phyloP scores from a whole-genome alignment of 2,329 filamentous ascomycete genomes.

The Talaromyces sp. region DNA sequence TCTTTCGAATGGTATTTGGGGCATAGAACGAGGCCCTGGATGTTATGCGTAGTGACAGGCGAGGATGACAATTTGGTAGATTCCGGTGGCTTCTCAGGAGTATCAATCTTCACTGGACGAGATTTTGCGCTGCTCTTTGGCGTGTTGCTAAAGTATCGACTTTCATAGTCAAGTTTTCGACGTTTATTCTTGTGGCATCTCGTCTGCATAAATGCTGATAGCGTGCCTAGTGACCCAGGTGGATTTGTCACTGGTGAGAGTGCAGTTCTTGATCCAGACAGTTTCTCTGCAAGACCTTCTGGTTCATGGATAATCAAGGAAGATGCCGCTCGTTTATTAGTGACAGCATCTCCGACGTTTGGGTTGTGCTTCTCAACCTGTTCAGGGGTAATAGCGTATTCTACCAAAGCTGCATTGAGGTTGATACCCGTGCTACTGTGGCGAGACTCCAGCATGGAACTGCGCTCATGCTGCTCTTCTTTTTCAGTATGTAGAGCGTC shows the following conservation, averaged over 20 bases:
- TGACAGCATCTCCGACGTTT: background rate
- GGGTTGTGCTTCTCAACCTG: background rate
- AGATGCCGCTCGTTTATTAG: background rate
- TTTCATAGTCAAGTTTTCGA: slow-evolving; percentile 27
- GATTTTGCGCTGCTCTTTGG: background rate
- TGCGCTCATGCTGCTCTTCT: background rate
- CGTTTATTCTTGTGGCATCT: slow-evolving; percentile 38
- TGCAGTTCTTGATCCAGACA: background rate
- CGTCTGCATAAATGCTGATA: slow-evolving; percentile 54
- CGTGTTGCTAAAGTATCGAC: slow-evolving; percentile 27
- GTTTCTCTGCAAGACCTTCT: background rate
- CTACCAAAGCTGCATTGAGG: background rate
- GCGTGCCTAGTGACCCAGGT: slow-evolving; percentile 39
- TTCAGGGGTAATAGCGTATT: background rate
- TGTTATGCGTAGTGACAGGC: background rate
- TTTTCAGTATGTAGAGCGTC: slow-evolving; percentile 3
- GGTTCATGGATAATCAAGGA: background rate
- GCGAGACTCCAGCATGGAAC: background rate
- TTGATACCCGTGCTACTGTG: background rate
- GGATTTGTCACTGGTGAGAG: background rate
- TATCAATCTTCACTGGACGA: background rate
- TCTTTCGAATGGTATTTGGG: background rate
- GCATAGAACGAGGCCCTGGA: background rate
- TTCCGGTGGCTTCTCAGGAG: background rate
- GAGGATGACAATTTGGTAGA: background rate